Percentiles rank a stretch among this genome's conserved stretches.
Conservation (phyloP, 2,329 filamentous ascomycete species). For the Ophiosphaerella narmari region DNA sequence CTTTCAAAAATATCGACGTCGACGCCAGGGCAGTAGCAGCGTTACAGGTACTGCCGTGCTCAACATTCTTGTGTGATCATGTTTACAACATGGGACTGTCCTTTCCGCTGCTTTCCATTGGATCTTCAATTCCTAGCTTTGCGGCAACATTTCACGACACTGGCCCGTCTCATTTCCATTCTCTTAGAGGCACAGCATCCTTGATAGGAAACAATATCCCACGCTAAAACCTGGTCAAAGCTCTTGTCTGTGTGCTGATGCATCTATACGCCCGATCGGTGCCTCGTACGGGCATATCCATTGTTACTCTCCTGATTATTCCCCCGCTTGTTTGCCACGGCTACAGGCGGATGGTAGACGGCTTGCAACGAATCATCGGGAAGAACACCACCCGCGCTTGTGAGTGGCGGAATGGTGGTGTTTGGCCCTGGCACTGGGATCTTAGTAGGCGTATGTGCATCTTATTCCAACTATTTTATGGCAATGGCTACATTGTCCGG, state of each 20-base stretch:
- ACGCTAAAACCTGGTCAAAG: neutral
- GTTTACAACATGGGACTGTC: neutral
- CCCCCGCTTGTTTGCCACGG: neutral
- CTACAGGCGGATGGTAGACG: neutral
- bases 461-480: no score
- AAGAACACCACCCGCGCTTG: no score
- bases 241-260: neutral
- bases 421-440: no score
- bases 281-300: neutral
- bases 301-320: neutral
- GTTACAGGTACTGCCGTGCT: constrained; percentile 10
- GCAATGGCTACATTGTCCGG: no score
- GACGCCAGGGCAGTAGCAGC: constrained; percentile 21
- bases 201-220: no score
- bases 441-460: no score
- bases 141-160: no score
- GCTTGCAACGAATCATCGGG: neutral
- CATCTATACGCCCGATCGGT: neutral
- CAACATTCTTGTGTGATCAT: neutral
- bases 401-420: no score
- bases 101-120: no score
- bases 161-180: no score
- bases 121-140: no score
- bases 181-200: no score
- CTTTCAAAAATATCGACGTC: constrained; percentile 4